Conservation (phyloP, 305 asterid species). For the Fraxinus xanthoxyloides region DNA sequence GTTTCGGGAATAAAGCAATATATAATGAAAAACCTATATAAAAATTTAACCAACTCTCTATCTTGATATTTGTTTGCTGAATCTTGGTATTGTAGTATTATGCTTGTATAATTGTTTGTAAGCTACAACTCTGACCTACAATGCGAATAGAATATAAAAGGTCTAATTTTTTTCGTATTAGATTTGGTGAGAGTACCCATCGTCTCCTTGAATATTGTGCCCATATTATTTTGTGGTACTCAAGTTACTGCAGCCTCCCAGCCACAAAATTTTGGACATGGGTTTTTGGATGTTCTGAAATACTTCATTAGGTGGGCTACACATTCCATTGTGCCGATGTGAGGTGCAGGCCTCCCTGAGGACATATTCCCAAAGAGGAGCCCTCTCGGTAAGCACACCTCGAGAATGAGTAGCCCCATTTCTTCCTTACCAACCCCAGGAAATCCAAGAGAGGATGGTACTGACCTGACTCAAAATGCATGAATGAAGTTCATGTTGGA, state of each 20-base stretch:
- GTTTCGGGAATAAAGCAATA: background rate
- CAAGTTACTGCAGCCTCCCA: background rate
- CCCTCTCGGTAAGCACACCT: background rate
- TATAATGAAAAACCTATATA: background rate
- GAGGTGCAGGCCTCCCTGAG: background rate
- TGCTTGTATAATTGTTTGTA: background rate
- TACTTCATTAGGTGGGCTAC: background rate
- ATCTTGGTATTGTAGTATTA: background rate
- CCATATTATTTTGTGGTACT: background rate
- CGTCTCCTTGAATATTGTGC: background rate
- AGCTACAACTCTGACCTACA: background rate
- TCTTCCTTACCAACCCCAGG: background rate
- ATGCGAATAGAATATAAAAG: background rate
- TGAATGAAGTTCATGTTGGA: background rate
- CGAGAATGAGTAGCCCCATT: background rate
- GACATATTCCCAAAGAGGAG: background rate
- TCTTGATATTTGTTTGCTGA: background rate
- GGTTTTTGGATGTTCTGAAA: constrained; percentile 3
- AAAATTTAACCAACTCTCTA: background rate
- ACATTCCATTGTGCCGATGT: background rate
- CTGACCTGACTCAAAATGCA: background rate
- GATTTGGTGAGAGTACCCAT: background rate
- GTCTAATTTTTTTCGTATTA: background rate
- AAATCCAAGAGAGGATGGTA: background rate
- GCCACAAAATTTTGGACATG: background rate